Base-by-base conservation (phyloP, 2,329 filamentous ascomycete genomes). In the Blastomyces silverae region DNA sequence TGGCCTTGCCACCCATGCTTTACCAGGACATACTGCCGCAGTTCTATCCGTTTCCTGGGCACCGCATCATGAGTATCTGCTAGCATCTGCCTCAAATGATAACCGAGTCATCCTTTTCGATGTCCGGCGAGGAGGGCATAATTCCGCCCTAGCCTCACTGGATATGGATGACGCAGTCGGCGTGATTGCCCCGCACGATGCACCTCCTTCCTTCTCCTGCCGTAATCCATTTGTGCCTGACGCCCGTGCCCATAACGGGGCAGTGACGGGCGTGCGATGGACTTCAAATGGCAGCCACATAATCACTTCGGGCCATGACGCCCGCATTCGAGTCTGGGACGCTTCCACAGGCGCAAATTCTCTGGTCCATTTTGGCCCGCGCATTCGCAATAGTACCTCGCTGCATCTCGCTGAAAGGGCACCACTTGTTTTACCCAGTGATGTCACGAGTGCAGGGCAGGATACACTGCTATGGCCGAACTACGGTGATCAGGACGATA, bases 101-200 rank as follows among this genome's bases (percentile, higher is more conserved):
- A 92, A 92, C 25, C 88, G 86, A 11, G 86, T 92, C 2, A 85
- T 92, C 28, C 80, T 97, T 46, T 97, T 93, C 88, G 93, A 97
- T 74, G 85, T 97, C 34, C 84, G 93, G 3, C 87, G 90, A 42
- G 89, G 90, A 39, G 77, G 77, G 10, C 74, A 76, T 64, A 88
- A 89, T 25, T 88, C 87, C 7, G 85, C 89, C 25, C 81, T 97
- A 42, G 91, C 88, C 0, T 83, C 89, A 52, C 82, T 97, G 1
- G 90, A 97, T 73, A 87, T 91, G 77, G 91, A 96, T 72, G 91
- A 97, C 72, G 87, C 87, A 2, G 80, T 89, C 2, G 92, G 92
- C 1, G 75, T 92, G 4, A 75, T 84, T 8, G 66, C 67, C 42
- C 72, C 70, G 69, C 74, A 57, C 68, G 77, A 66, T 70, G 78